phyloP scores from a whole-genome alignment of 805 yeast species.

The Metschnikowia lochheadii region DNA sequence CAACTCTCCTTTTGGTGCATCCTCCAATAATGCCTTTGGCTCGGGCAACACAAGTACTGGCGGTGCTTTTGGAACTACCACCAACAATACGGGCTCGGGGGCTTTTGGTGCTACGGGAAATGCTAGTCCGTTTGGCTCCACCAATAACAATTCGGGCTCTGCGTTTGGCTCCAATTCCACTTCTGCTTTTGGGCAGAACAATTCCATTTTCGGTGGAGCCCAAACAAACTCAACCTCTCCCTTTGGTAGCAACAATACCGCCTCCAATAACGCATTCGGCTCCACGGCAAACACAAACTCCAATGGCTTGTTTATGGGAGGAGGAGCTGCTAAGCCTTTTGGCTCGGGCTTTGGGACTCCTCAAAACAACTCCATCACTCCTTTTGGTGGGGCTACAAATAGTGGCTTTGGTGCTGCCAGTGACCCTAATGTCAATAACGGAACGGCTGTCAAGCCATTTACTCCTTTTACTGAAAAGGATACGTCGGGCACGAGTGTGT shows the following conservation, averaged over 20 bases:
- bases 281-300: constrained; percentile 8
- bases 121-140: constrained; percentile 16
- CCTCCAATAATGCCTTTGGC: constrained; percentile 14
- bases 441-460: constrained; percentile 71
- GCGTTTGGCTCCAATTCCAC: constrained; percentile 35
- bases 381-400: constrained; percentile 17
- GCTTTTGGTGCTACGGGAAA: constrained; percentile 10
- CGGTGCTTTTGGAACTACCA: constrained; percentile 31
- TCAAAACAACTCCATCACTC: constrained; percentile 16
- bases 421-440: constrained; percentile 45
- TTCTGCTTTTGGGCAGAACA: constrained; percentile 21
- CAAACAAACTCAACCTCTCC: constrained; percentile 12
- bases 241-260: constrained; percentile 17
- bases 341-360: constrained; percentile 21
- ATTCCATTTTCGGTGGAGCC: constrained; percentile 26
- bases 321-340: constrained; percentile 15
- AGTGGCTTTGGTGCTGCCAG: constrained; percentile 21
- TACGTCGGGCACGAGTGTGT: constrained; percentile 48
- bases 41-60: constrained; percentile 16
- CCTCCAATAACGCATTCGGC: constrained; percentile 19
- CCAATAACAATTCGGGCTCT: constrained; percentile 20
- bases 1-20: constrained; percentile 18
- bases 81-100: constrained; percentile 10
- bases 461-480: constrained; percentile 72
- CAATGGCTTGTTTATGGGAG: constrained; percentile 11